Evolutionary conservation across 1,284 basidiomycete genomes (phyloP).

Genomic region (Cystobasidiaceae sp.): DNA sequence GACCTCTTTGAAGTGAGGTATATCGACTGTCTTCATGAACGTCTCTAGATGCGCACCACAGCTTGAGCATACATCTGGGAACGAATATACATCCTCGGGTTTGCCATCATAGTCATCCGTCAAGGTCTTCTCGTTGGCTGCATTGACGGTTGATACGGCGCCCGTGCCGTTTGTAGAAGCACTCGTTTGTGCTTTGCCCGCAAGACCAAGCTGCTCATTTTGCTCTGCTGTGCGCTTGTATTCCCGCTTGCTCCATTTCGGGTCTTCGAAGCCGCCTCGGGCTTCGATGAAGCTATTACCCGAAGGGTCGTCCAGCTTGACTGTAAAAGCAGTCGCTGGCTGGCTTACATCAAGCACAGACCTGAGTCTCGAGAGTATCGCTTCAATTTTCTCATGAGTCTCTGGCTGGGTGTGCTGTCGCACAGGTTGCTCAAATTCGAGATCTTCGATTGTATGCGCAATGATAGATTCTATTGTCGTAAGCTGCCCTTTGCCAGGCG

Average conservation of each 20-base stretch:
- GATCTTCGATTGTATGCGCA: conserved; percentile 75
- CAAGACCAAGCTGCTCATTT: conserved; percentile 73
- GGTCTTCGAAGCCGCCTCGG: conserved; percentile 68
- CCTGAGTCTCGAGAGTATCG: conserved; percentile 63
- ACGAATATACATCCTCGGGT: conserved; percentile 81
- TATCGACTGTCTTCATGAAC: conserved; percentile 91
- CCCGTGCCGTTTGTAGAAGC: not conserved
- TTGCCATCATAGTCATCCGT: conserved; percentile 48
- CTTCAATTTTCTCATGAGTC: conserved; percentile 71
- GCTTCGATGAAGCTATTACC: conserved; percentile 93
- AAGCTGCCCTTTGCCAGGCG: conserved; percentile 75
- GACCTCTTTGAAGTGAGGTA: conserved; percentile 99
- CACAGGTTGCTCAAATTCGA: conserved; percentile 77
- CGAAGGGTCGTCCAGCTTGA: conserved; percentile 85
- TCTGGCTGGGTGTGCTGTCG: conserved; percentile 75
- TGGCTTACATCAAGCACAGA: conserved; percentile 66
- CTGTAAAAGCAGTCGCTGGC: conserved; percentile 66
- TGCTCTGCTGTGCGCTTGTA: conserved; percentile 80
- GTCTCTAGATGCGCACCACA: conserved; percentile 81
- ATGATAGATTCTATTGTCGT: conserved; percentile 94
- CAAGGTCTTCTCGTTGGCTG: conserved; percentile 36
- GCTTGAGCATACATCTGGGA: conserved; percentile 81
- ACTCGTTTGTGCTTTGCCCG: conserved; percentile 42
- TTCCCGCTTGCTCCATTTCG: conserved; percentile 86
- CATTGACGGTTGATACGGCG: conserved; percentile 1